These are phyloP conservation scores for Puya raimondii DNA, from an alignment of 176 grass and related monocot genomes.

Conservation along the genomic window DNA sequence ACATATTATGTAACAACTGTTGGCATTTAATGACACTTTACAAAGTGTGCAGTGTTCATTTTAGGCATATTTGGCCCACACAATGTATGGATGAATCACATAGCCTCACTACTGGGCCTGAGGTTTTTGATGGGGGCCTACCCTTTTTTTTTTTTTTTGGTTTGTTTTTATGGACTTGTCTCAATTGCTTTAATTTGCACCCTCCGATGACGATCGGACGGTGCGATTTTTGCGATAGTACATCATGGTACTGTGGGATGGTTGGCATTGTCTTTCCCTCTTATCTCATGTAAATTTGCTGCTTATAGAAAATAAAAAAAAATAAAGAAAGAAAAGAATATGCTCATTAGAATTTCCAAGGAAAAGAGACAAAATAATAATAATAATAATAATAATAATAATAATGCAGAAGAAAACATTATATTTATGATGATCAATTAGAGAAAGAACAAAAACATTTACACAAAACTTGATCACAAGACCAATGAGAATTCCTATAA, in stretches of 20 bases:
- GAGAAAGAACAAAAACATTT: no score
- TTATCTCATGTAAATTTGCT: not conserved
- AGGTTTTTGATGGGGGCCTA: constrained; percentile 10
- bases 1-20: constrained; percentile 9
- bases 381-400: not conserved
- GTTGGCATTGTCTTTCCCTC: not conserved
- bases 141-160: not conserved
- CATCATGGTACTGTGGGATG: not conserved
- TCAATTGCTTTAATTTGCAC: not conserved
- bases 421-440: no score
- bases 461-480: no score
- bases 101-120: not conserved
- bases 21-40: constrained; percentile 10
- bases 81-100: not conserved
- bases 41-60: not conserved
- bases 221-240: not conserved
- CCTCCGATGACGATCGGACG: not conserved
- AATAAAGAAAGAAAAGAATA: no score
- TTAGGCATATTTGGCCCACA: constrained; percentile 2
- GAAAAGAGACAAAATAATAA: not conserved
- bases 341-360: not conserved
- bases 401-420: not conserved
- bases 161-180: constrained; percentile 1
- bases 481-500: no score
- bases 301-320: no score